phyloP scores from a whole-genome alignment of 352 stramenopile species.

The Phytophthora kernoviae region DNA sequence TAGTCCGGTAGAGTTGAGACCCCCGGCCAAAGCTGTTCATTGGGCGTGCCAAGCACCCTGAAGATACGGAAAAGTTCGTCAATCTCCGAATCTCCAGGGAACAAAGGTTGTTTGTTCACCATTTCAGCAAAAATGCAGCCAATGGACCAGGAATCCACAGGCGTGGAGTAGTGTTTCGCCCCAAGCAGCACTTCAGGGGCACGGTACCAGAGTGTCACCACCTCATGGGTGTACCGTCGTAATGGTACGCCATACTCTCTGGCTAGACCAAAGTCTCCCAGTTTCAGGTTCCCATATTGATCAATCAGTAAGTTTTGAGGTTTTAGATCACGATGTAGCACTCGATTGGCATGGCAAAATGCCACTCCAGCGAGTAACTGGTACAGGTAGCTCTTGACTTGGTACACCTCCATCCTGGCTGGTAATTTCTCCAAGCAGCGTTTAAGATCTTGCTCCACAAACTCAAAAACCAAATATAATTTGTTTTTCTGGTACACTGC shows the following conservation, averaged over 20 bases:
- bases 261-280: constrained; percentile 93
- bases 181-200: constrained; percentile 95
- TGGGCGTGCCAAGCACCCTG: constrained; percentile 95
- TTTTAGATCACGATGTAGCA: constrained; percentile 98
- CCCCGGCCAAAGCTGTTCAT: constrained; percentile 96
- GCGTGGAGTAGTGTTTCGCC: constrained; percentile 93
- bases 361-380: constrained; percentile 85
- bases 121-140: constrained; percentile 96
- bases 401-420: constrained; percentile 80
- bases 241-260: constrained; percentile 88
- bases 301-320: constrained; percentile 96
- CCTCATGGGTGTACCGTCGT: constrained; percentile 93
- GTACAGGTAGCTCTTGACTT: constrained; percentile 88
- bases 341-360: constrained; percentile 96
- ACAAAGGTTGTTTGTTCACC: constrained; percentile 90
- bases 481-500: constrained; percentile 88
- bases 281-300: constrained; percentile 87
- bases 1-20: constrained; percentile 97
- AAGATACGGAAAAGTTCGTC: constrained; percentile 99
- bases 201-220: constrained; percentile 97
- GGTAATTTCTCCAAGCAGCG: constrained; percentile 93
- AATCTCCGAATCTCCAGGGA: constrained; percentile 97
- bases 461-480: constrained; percentile 89
- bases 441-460: constrained; percentile 88
- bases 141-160: constrained; percentile 93